Conservation (phyloP, 2,329 filamentous ascomycete genomes). For the Colletotrichum sidae region DNA sequence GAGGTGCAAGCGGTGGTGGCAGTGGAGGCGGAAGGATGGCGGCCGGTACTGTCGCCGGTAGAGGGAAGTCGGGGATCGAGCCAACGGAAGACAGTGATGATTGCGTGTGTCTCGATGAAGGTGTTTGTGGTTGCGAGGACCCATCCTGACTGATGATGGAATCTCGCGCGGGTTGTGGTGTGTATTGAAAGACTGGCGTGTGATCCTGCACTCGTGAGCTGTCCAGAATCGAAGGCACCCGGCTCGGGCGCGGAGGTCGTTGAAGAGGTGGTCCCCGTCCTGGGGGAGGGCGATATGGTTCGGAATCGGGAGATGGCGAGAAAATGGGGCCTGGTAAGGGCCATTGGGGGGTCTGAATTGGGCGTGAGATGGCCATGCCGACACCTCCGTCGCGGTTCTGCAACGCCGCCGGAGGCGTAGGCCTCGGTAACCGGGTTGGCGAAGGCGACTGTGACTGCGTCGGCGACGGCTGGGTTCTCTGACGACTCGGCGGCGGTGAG, state of each 20-base stretch:
- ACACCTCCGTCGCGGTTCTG: constrained; percentile 53
- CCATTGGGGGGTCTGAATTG: constrained; percentile 66
- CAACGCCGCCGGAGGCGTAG: constrained; percentile 47
- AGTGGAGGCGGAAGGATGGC: constrained; percentile 35
- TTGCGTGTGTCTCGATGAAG: constrained; percentile 61
- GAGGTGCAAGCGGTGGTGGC: constrained; percentile 44
- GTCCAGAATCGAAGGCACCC: constrained; percentile 69
- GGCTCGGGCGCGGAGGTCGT: constrained; percentile 70
- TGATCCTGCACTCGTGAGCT: constrained; percentile 66
- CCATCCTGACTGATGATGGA: constrained; percentile 49
- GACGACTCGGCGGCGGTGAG: constrained; percentile 42
- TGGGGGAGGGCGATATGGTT: constrained; percentile 63
- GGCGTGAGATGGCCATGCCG: constrained; percentile 64
- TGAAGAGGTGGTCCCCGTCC: constrained; percentile 64
- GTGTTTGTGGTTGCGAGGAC: constrained; percentile 59
- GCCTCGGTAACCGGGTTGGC: constrained; percentile 45
- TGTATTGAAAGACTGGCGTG: constrained; percentile 65
- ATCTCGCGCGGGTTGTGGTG: constrained; percentile 50
- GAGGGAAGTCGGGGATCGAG: constrained; percentile 70
- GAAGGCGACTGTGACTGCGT: constrained; percentile 47
- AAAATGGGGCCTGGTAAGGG: constrained; percentile 58
- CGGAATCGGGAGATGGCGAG: constrained; percentile 47
- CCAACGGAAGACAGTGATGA: constrained; percentile 66
- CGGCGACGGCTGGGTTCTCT: constrained; percentile 39
- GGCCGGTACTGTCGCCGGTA: constrained; percentile 50